Evolutionary conservation across 192 early-diverging fungal species (phyloP).

Genomic region (Lobosporangium transversale): DNA sequence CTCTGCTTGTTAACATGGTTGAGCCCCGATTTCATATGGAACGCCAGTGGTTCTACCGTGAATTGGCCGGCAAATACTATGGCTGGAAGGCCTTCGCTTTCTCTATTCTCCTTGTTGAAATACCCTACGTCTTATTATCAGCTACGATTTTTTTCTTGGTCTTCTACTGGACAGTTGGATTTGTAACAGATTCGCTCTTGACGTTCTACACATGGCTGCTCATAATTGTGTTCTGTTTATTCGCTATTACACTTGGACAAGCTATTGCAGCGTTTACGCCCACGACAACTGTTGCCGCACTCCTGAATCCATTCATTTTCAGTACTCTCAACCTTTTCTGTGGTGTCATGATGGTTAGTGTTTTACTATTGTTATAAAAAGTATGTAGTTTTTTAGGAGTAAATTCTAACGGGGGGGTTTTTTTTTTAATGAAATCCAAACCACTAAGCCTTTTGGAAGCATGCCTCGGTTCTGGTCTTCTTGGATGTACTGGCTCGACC

Average conservation of each 20-base stretch:
- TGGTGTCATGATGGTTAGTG: constrained; percentile 77
- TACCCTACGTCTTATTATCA: constrained; percentile 73
- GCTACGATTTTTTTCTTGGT: constrained; percentile 73
- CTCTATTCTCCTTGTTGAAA: constrained; percentile 71
- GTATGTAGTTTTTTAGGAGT: no score
- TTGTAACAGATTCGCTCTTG: constrained; percentile 57
- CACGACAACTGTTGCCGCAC: constrained; percentile 62
- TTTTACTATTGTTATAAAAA: no score
- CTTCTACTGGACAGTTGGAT: constrained; percentile 82
- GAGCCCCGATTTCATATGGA: constrained; percentile 74
- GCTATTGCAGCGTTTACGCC: constrained; percentile 75
- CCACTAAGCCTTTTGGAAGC: constrained; percentile 54
- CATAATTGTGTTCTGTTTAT: constrained; percentile 68
- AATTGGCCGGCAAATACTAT: constrained; percentile 74
- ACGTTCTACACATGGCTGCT: constrained; percentile 74
- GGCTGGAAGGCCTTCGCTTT: constrained; percentile 72
- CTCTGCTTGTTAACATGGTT: constrained; percentile 74
- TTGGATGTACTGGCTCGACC: constrained; percentile 77
- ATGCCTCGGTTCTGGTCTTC: constrained; percentile 77
- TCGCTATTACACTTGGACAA: constrained; percentile 75
- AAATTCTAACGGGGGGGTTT: no score
- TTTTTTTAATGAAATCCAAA: no score
- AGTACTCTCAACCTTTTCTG: constrained; percentile 75
- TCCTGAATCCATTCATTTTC: constrained; percentile 76
- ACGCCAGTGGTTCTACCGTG: constrained; percentile 73